Evolutionary conservation across 1,284 basidiomycete species (phyloP), one percentile per base, ranked within the genome.

Genomic region (Cryptococcus wingfieldii): DNA sequence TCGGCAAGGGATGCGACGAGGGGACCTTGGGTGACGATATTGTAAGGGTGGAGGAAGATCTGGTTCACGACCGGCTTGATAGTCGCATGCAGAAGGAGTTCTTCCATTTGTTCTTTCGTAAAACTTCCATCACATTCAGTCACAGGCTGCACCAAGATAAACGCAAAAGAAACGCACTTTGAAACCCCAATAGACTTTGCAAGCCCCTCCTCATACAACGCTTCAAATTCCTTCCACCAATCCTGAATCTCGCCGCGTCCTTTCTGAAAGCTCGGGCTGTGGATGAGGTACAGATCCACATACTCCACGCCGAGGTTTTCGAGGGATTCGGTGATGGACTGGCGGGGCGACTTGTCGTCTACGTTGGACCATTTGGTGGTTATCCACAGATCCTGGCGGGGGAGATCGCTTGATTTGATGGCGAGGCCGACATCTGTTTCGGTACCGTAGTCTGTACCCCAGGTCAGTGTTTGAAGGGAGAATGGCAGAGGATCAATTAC

Each of bases 131-230:
- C 19, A 23, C 10, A 34, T 7, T n/a, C 27, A 16, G 2, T n/a
- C 18, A 43, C 28, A 19, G 10, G 19, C 31, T 37, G 7, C 43
- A 14, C 6, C 42, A 7, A 1, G 2, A 16, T 16, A 12, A 4
- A 16, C 9, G n/a, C 39, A 27, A 28, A 9, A 14, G 7, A 23
- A 19, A 63, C 71, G 55, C 53, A 71, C 72, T 89, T 89, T 71
- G 83, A 85, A 23, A 89, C 84, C n/a, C 87, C 87, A 54, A 88
- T 86, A 60, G 83, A 85, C 84, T 82, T 86, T 19, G 81, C 79
- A 4, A 83, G 71, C 0, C 85, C 85, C 5, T 80, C 74, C 50
- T 81, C 79, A 62, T 83, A 79, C 54, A 85, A 64, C 23, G 77
- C 77, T 69, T 86, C 84, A 66, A 88, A 80, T 60, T 83, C 76